Percentiles rank a stretch among this genome's conserved stretches.
phyloP scores from a whole-genome alignment of 805 yeast species.

The Teunomyces kruisii region DNA sequence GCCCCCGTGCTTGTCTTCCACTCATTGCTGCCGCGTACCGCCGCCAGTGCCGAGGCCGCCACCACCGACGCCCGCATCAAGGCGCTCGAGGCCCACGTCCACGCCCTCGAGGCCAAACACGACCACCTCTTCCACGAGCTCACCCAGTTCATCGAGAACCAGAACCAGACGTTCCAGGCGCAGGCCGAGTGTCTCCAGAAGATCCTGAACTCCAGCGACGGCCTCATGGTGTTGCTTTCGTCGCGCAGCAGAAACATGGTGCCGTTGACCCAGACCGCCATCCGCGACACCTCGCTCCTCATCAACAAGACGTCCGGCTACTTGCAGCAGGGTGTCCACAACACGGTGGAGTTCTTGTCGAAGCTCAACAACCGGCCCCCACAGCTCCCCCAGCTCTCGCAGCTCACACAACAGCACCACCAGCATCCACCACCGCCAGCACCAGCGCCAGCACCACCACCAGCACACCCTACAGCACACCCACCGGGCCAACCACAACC shows the following conservation, averaged over 20 bases:
- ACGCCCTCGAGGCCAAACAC: conserved; percentile 12
- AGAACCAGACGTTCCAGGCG: conserved; percentile 15
- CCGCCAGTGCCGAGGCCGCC: background rate
- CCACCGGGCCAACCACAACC: conserved; percentile 2
- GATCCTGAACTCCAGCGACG: conserved; percentile 14
- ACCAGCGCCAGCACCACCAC: no score
- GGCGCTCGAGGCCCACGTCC: conserved; percentile 14
- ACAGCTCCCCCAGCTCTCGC: no score
- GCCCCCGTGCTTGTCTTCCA: conserved; percentile 1
- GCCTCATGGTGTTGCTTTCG: conserved; percentile 13
- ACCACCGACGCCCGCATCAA: conserved; percentile 4
- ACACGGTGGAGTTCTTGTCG: conserved; percentile 17
- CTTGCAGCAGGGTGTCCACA: conserved; percentile 15
- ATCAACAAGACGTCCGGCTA: conserved; percentile 1
- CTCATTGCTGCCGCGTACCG: background rate
- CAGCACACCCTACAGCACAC: no score
- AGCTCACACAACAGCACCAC: no score
- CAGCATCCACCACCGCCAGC: no score
- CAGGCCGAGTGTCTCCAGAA: conserved; percentile 17
- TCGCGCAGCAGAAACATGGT: conserved; percentile 11
- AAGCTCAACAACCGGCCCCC: conserved; percentile 14
- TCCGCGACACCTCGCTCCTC: conserved; percentile 10
- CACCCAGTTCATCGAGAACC: conserved; percentile 14
- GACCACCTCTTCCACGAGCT: conserved; percentile 11
- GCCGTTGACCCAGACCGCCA: conserved; percentile 14